phyloP scores from a whole-genome alignment of 1,139 yeast genomes.

The Pichia sp. region DNA sequence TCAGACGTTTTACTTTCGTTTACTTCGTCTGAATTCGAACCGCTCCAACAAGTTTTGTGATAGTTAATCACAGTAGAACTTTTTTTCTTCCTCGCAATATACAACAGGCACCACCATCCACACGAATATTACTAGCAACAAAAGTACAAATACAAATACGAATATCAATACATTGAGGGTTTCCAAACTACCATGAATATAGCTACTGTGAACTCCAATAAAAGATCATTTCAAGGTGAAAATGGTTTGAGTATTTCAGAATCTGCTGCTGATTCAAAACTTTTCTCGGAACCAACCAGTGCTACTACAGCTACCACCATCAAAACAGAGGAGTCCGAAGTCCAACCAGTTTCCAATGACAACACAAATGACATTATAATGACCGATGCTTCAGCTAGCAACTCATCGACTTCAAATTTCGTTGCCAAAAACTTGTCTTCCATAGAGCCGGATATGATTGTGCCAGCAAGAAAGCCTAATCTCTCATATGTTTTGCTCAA shows the following conservation, averaged over 20 bases:
- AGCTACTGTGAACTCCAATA: conserved; percentile 1
- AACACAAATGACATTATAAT: conserved; percentile 8
- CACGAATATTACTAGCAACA: neutral
- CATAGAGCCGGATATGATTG: conserved; percentile 9
- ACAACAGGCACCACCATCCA: neutral
- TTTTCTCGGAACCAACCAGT: neutral
- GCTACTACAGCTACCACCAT: neutral
- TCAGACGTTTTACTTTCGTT: neutral
- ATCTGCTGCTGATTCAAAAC: neutral
- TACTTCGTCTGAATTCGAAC: neutral
- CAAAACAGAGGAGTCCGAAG: neutral
- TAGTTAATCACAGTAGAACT: neutral
- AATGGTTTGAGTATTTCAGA: neutral
- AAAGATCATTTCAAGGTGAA: conserved; percentile 6
- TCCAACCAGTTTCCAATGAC: neutral
- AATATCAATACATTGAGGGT: neutral
- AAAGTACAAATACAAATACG: neutral
- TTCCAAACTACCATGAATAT: neutral
- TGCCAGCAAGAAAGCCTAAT: conserved; percentile 40
- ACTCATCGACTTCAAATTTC: neutral
- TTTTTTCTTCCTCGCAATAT: no score
- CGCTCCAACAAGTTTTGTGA: neutral
- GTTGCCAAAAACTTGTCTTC: neutral
- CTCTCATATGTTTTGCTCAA: conserved; percentile 66
- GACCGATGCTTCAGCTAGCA: neutral